Percentiles rank a stretch among this genome's conserved stretches.
Evolutionary conservation across 352 stramenopile genomes (phyloP).

Genomic region (Globisporangium sylvaticum): DNA sequence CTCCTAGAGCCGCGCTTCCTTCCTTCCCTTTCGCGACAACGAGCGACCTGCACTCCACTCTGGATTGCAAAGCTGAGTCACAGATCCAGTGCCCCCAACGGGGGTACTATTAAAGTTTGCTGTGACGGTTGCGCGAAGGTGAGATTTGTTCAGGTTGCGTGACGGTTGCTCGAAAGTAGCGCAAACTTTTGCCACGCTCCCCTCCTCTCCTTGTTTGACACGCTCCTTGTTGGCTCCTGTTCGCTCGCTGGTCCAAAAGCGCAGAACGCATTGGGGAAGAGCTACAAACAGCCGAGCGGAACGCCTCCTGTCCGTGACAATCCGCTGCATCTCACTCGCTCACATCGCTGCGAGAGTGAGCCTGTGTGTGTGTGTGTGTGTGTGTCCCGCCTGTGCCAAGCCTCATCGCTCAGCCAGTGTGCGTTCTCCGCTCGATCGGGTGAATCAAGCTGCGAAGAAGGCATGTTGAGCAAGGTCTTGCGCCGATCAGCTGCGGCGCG

Average conservation of each 20-base stretch:
- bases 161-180: slow-evolving; percentile 2
- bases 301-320: neutral
- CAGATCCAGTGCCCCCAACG: neutral
- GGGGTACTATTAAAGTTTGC: neutral
- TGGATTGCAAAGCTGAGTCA: neutral
- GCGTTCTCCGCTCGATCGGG: neutral
- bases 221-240: neutral
- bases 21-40: neutral
- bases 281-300: neutral
- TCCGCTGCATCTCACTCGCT: too few relatives aligned
- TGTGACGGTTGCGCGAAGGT: too few relatives aligned
- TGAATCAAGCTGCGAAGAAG: neutral
- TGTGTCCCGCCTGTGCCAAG: neutral
- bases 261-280: slow-evolving; percentile 2
- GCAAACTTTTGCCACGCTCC: neutral
- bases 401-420: neutral
- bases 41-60: neutral
- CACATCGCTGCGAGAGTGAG: neutral
- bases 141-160: neutral
- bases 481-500: slow-evolving; percentile 10
- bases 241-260: slow-evolving; percentile 11
- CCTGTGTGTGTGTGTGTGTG: neutral
- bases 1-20: neutral
- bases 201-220: slow-evolving; percentile 17
- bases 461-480: slow-evolving; percentile 18